Conservation (phyloP, 495 filamentous ascomycete species). For the Emericellopsis terricola region DNA sequence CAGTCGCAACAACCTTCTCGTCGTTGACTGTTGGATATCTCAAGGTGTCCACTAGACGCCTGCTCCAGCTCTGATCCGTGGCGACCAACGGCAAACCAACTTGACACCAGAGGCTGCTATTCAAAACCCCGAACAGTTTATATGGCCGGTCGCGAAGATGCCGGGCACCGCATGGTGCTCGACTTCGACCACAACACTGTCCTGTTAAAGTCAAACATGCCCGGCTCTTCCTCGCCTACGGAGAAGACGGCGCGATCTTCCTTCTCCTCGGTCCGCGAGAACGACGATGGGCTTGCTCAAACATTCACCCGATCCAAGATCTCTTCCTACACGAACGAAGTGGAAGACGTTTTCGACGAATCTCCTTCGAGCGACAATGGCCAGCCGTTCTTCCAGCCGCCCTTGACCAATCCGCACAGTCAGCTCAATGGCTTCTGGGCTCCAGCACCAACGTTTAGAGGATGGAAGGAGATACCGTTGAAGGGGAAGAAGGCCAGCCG, state of each 20-base stretch:
- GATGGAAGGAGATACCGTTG: conserved; percentile 54
- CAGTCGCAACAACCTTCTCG: too few species aligned
- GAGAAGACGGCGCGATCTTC: conserved; percentile 28
- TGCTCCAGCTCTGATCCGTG: background rate
- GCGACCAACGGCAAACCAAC: conserved; percentile 1
- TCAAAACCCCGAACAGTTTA: too few species aligned
- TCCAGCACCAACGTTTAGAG: conserved; percentile 50
- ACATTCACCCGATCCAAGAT: conserved; percentile 51
- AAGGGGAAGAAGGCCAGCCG: conserved; percentile 48
- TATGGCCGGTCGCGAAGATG: background rate
- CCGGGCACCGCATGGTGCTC: background rate
- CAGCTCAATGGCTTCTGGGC: conserved; percentile 43
- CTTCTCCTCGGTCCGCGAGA: conserved; percentile 39
- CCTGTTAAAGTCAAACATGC: background rate
- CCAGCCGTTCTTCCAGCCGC: conserved; percentile 29
- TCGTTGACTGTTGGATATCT: too few species aligned
- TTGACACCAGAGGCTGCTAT: too few species aligned
- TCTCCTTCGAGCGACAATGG: conserved; percentile 9
- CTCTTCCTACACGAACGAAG: conserved; percentile 28
- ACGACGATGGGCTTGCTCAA: conserved; percentile 39
- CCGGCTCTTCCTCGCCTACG: conserved; percentile 4
- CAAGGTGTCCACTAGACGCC: too few species aligned
- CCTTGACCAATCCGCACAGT: conserved; percentile 25
- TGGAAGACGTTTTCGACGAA: conserved; percentile 28
- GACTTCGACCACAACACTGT: conserved; percentile 13